phyloP scores from a whole-genome alignment of 257 asterid genomes.

The Schizonepeta tenuifolia region DNA sequence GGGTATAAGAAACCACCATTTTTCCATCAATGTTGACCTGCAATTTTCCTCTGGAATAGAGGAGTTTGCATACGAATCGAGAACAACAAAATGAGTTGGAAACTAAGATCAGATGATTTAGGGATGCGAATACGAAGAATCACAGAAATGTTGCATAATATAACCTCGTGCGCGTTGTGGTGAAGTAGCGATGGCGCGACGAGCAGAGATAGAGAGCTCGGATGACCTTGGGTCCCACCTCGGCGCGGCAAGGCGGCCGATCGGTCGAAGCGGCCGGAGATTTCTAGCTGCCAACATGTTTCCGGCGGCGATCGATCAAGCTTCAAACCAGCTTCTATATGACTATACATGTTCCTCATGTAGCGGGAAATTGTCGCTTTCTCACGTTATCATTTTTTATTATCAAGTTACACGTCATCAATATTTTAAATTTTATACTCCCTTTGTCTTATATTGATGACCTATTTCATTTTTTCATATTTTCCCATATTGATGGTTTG shows the following conservation, averaged over 20 bases:
- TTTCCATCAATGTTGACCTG: slow-evolving; percentile 58
- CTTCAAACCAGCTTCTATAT: too few species aligned
- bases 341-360: too few species aligned
- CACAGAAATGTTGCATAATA: slow-evolving; percentile 6
- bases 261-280: neutral
- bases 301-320: neutral
- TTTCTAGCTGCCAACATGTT: neutral
- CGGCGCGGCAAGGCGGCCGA: neutral
- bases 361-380: too few species aligned
- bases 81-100: neutral
- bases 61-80: slow-evolving; percentile 30
- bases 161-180: neutral
- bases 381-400: too few species aligned
- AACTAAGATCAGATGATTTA: neutral
- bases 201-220: slow-evolving; percentile 31
- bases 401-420: too few species aligned
- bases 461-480: too few species aligned
- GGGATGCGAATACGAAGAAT: neutral
- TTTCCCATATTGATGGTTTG: too few species aligned
- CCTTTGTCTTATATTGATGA: too few species aligned
- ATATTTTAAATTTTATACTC: too few species aligned
- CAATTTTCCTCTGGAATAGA: slow-evolving; percentile 42
- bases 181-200: neutral
- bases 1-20: slow-evolving; percentile 60
- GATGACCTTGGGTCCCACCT: neutral